Conservation (phyloP, 2,329 filamentous ascomycete species). For the Aspergillus hiratsukae region DNA sequence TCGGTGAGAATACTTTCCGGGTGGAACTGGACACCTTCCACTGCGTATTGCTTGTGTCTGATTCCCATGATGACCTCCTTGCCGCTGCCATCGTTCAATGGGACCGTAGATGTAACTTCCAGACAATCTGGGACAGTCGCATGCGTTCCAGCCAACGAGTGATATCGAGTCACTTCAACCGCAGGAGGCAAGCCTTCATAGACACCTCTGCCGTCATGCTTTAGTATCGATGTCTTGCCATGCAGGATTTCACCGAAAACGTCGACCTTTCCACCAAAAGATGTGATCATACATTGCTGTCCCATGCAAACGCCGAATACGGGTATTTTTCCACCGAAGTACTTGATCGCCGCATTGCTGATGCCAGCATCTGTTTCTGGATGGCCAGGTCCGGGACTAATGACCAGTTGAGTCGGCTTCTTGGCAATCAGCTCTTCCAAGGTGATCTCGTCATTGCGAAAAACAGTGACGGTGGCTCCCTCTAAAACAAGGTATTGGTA, state of each 20-base stretch:
- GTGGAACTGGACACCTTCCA: constrained; percentile 98
- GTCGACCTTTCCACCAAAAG: constrained; percentile 85
- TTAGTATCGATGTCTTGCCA: constrained; percentile 88
- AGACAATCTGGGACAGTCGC: constrained; percentile 79
- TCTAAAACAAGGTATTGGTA: constrained; percentile 98
- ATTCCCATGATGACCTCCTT: constrained; percentile 95
- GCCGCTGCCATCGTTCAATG: constrained; percentile 61
- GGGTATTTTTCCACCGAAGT: constrained; percentile 92
- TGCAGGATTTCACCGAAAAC: constrained; percentile 95
- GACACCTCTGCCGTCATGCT: constrained; percentile 87
- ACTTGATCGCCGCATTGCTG: constrained; percentile 81
- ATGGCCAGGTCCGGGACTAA: constrained; percentile 93
- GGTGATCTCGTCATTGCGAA: constrained; percentile 86
- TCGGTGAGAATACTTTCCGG: constrained; percentile 95
- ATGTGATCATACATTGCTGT: constrained; percentile 95
- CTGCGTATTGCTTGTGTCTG: constrained; percentile 79
- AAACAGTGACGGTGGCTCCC: constrained; percentile 83
- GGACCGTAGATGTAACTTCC: constrained; percentile 87
- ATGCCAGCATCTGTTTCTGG: constrained; percentile 87
- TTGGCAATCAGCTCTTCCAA: constrained; percentile 76
- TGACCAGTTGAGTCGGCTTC: constrained; percentile 86
- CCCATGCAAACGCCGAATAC: constrained; percentile 99
- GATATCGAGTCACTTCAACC: constrained; percentile 88
- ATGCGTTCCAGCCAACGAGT: constrained; percentile 90
- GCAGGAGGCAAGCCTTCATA: constrained; percentile 76